These are phyloP conservation scores for Myxozyma sirexii DNA, from an alignment of 805 yeast species.

Conservation along the genomic window DNA sequence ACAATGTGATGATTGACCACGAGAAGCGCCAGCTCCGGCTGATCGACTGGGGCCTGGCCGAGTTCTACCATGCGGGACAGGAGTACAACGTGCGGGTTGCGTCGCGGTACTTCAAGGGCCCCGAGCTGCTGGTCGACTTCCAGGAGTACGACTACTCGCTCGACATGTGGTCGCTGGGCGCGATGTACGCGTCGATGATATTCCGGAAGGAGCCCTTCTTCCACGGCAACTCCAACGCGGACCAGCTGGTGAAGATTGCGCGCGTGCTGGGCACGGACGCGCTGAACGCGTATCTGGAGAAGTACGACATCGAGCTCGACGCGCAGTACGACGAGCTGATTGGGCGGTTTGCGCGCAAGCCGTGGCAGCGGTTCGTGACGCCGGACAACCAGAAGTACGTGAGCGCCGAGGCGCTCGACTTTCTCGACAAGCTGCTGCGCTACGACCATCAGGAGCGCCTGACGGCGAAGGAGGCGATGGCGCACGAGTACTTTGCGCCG, in stretches of 20 bases:
- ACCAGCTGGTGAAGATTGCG: constrained; percentile 87
- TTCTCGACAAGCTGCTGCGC: constrained; percentile 74
- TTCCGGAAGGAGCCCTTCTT: constrained; percentile 91
- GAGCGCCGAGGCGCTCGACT: constrained; percentile 73
- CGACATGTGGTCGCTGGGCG: constrained; percentile 93
- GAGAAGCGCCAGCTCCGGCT: constrained; percentile 65
- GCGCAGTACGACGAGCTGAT: constrained; percentile 73
- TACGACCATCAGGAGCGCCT: constrained; percentile 88
- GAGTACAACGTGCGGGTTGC: constrained; percentile 94
- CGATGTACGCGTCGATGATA: constrained; percentile 86
- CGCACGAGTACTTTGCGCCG: constrained; percentile 52
- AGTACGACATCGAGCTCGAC: constrained; percentile 71
- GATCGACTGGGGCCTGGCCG: constrained; percentile 96
- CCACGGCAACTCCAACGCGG: constrained; percentile 87
- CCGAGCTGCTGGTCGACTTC: constrained; percentile 83
- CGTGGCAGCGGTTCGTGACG: constrained; percentile 82
- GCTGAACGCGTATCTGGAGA: constrained; percentile 64
- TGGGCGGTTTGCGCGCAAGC: constrained; percentile 74
- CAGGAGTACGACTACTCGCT: constrained; percentile 88
- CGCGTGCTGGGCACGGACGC: constrained; percentile 86
- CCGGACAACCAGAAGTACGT: constrained; percentile 68
- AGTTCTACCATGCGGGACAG: constrained; percentile 84
- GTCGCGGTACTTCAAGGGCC: constrained; percentile 90
- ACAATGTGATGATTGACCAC: constrained; percentile 93
- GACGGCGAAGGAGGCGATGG: constrained; percentile 88